Evolutionary conservation across 345 rosid species (phyloP).

Genomic region (Carallia brachiata): DNA sequence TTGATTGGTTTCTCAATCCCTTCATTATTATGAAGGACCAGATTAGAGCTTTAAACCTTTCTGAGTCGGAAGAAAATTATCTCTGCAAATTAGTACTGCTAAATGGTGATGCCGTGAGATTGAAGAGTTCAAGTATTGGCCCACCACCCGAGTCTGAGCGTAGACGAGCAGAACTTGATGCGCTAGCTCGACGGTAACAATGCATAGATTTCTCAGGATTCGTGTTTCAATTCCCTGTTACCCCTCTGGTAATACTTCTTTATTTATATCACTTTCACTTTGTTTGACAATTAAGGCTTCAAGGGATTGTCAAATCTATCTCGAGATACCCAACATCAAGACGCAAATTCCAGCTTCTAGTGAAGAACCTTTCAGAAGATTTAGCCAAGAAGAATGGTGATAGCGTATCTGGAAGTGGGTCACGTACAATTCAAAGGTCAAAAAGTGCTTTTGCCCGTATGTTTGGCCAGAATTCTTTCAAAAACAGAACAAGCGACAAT

Average conservation of each 20-base stretch:
- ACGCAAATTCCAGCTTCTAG: conserved; percentile 57
- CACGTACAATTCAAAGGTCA: conserved; percentile 42
- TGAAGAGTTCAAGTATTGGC: conserved; percentile 47
- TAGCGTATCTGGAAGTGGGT: conserved; percentile 20
- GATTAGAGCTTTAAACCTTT: conserved; percentile 67
- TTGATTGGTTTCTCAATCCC: conserved; percentile 91
- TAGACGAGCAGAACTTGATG: conserved; percentile 81
- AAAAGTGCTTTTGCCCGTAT: conserved; percentile 53
- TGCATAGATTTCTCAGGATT: background rate
- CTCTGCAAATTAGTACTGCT: conserved; percentile 68
- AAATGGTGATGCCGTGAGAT: conserved; percentile 55
- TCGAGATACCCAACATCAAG: conserved; percentile 84
- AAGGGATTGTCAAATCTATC: conserved; percentile 71
- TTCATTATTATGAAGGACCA: conserved; percentile 85
- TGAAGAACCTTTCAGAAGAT: conserved; percentile 52
- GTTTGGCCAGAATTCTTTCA: conserved; percentile 58
- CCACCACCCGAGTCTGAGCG: conserved; percentile 67
- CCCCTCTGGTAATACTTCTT: background rate
- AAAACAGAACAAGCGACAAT: conserved; percentile 43
- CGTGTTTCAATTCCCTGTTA: background rate
- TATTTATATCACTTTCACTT: background rate
- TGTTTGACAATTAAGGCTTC: conserved; percentile 41
- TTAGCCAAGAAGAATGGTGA: conserved; percentile 51
- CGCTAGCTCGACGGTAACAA: conserved; percentile 83
- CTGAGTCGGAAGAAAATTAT: conserved; percentile 71